phyloP scores from a whole-genome alignment of 1,284 basidiomycete species.

The Fistulinella cinereoalba region DNA sequence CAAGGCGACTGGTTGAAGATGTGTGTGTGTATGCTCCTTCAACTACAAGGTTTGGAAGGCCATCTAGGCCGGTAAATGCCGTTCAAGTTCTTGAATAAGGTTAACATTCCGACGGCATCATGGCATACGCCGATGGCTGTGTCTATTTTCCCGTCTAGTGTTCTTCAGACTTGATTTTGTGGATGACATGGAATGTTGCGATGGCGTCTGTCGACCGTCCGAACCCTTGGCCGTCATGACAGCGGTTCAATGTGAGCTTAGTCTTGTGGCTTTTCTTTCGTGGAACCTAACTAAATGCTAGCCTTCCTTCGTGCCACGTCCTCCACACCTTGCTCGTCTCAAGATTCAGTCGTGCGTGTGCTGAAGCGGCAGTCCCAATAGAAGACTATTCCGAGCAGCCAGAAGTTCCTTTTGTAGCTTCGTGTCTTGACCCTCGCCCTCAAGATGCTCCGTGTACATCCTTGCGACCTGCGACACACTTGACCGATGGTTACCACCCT shows the following conservation, averaged over 20 bases:
- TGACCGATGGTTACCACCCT: background rate
- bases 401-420: background rate
- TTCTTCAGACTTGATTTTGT: slow-evolving; percentile 1
- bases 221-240: slow-evolving; percentile 33
- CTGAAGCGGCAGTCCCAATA: slow-evolving; percentile 1
- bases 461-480: background rate
- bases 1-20: slow-evolving; percentile 55
- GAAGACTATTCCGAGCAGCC: background rate
- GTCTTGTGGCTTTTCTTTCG: background rate
- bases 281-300: slow-evolving; percentile 3
- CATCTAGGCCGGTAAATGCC: slow-evolving; percentile 13
- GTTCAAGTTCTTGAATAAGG: slow-evolving; percentile 30
- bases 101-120: slow-evolving; percentile 25
- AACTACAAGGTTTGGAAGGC: slow-evolving; percentile 25
- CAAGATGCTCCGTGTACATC: background rate
- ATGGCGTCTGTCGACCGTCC: slow-evolving; percentile 45
- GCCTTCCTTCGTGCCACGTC: slow-evolving; percentile 1
- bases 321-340: slow-evolving; percentile 5
- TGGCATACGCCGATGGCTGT: slow-evolving; percentile 13
- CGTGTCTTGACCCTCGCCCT: background rate
- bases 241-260: slow-evolving; percentile 12
- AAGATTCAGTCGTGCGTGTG: background rate
- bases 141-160: background rate
- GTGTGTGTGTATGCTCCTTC: slow-evolving; percentile 5
- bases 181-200: slow-evolving; percentile 56